Evolutionary conservation across 2,329 filamentous ascomycete species (phyloP).

Genomic region (Teratosphaeria gauchensis): DNA sequence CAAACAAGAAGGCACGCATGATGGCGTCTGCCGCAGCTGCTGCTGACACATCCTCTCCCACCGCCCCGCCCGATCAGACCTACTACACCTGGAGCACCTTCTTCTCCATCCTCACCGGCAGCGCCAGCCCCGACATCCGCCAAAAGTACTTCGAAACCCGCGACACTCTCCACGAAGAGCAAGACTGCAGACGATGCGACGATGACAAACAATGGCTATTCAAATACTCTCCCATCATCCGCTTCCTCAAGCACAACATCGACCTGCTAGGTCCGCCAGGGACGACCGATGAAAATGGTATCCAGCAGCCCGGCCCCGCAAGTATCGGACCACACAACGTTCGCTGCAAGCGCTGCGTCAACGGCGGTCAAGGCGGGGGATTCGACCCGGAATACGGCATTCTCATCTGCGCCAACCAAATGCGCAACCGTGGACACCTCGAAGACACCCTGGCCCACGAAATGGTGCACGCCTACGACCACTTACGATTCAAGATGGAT

Average conservation of each 20-base stretch:
- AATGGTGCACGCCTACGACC: conserved; percentile 96
- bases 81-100: conserved; percentile 66
- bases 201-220: conserved; percentile 75
- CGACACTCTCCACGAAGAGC: conserved; percentile 64
- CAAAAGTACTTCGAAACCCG: conserved; percentile 69
- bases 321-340: conserved; percentile 66
- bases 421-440: conserved; percentile 67
- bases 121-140: conserved; percentile 57
- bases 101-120: conserved; percentile 70
- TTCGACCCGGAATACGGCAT: conserved; percentile 85
- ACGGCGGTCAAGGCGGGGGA: conserved; percentile 63
- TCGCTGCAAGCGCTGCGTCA: conserved; percentile 65
- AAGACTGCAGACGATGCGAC: conserved; percentile 75
- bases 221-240: conserved; percentile 72
- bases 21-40: neutral
- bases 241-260: conserved; percentile 78
- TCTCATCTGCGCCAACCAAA: conserved; percentile 82
- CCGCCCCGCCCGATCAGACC: conserved; percentile 16
- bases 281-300: neutral
- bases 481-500: conserved; percentile 83
- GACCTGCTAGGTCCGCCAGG: conserved; percentile 53
- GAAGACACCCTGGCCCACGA: conserved; percentile 95
- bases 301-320: conserved; percentile 34
- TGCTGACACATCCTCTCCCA: neutral
- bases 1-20: neutral